phyloP scores from a whole-genome alignment of 2,329 filamentous ascomycete species.

The Lasiodiplodia sp. region DNA sequence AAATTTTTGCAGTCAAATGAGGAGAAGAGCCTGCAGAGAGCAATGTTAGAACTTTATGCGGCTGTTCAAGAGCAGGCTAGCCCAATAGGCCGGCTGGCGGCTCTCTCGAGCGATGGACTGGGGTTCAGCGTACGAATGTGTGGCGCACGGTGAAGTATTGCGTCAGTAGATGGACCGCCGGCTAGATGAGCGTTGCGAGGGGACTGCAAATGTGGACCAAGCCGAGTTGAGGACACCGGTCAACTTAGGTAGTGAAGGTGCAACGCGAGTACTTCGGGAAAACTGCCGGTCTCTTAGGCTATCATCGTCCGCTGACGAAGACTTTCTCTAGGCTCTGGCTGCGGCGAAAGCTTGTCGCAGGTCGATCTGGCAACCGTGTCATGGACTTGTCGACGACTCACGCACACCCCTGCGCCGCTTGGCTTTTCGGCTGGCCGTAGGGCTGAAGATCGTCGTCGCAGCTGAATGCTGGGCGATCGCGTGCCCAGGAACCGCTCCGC shows the following conservation, averaged over 20 bases:
- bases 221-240: background rate
- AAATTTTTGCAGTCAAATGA: background rate
- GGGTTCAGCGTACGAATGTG: background rate
- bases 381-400: conserved; percentile 26
- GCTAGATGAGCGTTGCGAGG: background rate
- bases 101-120: background rate
- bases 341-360: conserved; percentile 19
- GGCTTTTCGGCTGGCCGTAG: conserved; percentile 26
- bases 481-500: conserved; percentile 12
- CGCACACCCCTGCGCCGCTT: conserved; percentile 26
- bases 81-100: background rate
- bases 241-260: background rate
- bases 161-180: background rate
- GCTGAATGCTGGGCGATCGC: conserved; percentile 26
- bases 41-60: background rate
- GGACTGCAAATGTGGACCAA: background rate
- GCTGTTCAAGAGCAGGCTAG: background rate
- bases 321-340: conserved; percentile 11
- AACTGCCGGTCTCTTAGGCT: background rate
- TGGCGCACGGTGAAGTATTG: background rate
- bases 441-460: conserved; percentile 28
- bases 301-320: conserved; percentile 5
- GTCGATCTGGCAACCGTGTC: conserved; percentile 30
- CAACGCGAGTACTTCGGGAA: conserved; percentile 13
- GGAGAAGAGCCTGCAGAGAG: background rate